A percentile compares a stretch with the other conserved stretches of the same genome.
Conservation (phyloP, 108 stramenopile genomes). For the Pseudonitzschia delicatissima region DNA sequence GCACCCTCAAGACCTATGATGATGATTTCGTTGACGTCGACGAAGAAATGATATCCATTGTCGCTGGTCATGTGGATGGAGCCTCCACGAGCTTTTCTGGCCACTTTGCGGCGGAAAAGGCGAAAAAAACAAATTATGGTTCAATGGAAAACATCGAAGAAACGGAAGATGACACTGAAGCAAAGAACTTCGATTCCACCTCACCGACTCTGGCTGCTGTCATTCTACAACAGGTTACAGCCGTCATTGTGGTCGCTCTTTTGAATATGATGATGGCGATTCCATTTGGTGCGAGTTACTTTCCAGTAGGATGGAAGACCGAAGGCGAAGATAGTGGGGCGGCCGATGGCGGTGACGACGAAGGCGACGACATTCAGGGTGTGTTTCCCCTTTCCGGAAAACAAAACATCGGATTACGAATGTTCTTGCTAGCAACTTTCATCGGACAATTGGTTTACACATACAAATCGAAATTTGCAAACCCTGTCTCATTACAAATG, state of each 20-base stretch:
- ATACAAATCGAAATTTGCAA: slow-evolving; percentile 51
- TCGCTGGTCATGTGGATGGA: not conserved
- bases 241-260: slow-evolving; percentile 40
- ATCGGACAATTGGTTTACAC: slow-evolving; percentile 64
- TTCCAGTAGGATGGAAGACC: slow-evolving; percentile 61
- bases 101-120: not conserved
- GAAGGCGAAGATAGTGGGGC: not conserved
- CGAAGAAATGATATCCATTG: not conserved
- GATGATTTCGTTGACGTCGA: not conserved
- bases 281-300: slow-evolving; percentile 72
- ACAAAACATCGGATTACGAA: slow-evolving; percentile 71
- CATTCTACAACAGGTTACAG: slow-evolving; percentile 39
- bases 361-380: slow-evolving; percentile 19
- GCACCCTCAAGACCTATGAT: not conserved
- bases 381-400: slow-evolving; percentile 56
- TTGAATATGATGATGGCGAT: slow-evolving; percentile 71
- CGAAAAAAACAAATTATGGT: not conserved
- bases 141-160: not conserved
- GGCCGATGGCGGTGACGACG: slow-evolving; percentile 2
- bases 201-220: not conserved
- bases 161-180: too few relatives aligned
- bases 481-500: slow-evolving; percentile 76
- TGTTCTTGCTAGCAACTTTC: slow-evolving; percentile 68
- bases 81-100: too few relatives aligned
- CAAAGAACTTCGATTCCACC: not conserved